A percentile compares a stretch with the other conserved stretches of the same genome.
Conservation (phyloP, 2,329 filamentous ascomycete genomes). For the Monilinia polystroma region DNA sequence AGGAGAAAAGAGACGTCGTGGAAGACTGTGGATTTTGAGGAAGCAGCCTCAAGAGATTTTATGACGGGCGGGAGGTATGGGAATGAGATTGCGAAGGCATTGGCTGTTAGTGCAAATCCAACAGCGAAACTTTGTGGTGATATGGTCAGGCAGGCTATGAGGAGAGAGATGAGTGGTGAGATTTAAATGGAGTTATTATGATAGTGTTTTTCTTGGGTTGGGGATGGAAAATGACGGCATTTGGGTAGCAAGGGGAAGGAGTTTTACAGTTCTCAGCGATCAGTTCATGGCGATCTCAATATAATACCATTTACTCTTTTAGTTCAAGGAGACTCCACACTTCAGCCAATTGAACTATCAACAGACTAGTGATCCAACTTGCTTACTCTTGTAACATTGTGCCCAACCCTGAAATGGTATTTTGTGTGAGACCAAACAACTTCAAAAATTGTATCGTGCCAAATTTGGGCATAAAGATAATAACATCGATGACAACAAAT, state of each 20-base stretch:
- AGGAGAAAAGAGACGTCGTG: constrained; percentile 14
- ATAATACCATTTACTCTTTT: background rate
- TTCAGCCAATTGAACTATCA: background rate
- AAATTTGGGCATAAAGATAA: background rate
- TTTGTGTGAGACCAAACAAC: background rate
- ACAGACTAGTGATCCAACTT: background rate
- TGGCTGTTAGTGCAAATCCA: constrained; percentile 65
- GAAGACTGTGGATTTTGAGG: constrained; percentile 56
- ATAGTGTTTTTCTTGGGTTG: background rate
- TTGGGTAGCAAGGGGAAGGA: background rate
- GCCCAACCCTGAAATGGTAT: background rate
- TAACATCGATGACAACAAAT: background rate
- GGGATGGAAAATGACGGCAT: constrained; percentile 2
- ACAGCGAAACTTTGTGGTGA: constrained; percentile 68
- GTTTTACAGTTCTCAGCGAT: background rate
- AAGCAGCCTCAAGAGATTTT: constrained; percentile 61
- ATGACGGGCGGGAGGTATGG: constrained; percentile 64
- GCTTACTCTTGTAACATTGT: background rate
- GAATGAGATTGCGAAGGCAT: constrained; percentile 61
- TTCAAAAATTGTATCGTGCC: background rate
- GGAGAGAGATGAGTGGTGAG: constrained; percentile 54
- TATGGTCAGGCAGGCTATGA: constrained; percentile 69
- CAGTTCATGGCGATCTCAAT: background rate
- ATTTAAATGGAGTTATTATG: background rate
- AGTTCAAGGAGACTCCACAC: background rate